A percentile compares a stretch with the other conserved stretches of the same genome.
phyloP scores from a whole-genome alignment of 768 basidiomycete species.

The Phanerochaete carnosa region DNA sequence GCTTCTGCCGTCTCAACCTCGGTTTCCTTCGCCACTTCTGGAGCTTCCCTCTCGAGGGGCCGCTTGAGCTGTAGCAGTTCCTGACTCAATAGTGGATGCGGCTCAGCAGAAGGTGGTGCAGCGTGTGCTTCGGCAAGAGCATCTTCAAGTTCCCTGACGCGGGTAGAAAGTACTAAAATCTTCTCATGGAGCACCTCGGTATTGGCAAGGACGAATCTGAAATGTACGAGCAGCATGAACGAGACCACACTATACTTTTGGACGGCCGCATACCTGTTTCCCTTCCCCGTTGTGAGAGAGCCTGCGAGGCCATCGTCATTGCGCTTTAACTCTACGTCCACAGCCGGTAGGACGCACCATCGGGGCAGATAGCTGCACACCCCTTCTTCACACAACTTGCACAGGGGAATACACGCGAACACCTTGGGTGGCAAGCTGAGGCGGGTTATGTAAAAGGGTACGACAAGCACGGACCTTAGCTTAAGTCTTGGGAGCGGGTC shows the following conservation, averaged over 20 bases:
- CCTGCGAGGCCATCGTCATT: slow-evolving; percentile 33
- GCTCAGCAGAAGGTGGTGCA: slow-evolving; percentile 37
- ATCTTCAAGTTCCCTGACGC: slow-evolving; percentile 69
- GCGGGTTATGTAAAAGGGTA: slow-evolving; percentile 13
- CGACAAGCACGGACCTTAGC: slow-evolving; percentile 48
- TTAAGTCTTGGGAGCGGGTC: slow-evolving; percentile 45
- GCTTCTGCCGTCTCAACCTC: slow-evolving; percentile 49
- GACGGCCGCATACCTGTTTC: slow-evolving; percentile 52
- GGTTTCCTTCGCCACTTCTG: slow-evolving; percentile 30
- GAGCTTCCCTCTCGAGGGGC: slow-evolving; percentile 60
- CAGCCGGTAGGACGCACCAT: slow-evolving; percentile 31
- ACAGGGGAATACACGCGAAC: slow-evolving; percentile 65
- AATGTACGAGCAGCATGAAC: neutral
- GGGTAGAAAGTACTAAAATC: slow-evolving; percentile 54
- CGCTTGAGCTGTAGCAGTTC: slow-evolving; percentile 64
- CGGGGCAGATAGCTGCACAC: slow-evolving; percentile 60
- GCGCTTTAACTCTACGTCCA: neutral
- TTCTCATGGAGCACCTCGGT: slow-evolving; percentile 69
- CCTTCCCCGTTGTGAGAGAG: slow-evolving; percentile 70
- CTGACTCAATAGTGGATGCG: slow-evolving; percentile 57
- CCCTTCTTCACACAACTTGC: slow-evolving; percentile 36
- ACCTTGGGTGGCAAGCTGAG: slow-evolving; percentile 34
- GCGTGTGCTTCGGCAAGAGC: slow-evolving; percentile 52
- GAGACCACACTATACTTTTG: neutral
- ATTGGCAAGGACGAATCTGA: slow-evolving; percentile 67